A percentile compares a stretch with the other conserved stretches of the same genome.
Evolutionary conservation across 2,329 filamentous ascomycete species (phyloP).

Genomic region (Claviceps sp.): DNA sequence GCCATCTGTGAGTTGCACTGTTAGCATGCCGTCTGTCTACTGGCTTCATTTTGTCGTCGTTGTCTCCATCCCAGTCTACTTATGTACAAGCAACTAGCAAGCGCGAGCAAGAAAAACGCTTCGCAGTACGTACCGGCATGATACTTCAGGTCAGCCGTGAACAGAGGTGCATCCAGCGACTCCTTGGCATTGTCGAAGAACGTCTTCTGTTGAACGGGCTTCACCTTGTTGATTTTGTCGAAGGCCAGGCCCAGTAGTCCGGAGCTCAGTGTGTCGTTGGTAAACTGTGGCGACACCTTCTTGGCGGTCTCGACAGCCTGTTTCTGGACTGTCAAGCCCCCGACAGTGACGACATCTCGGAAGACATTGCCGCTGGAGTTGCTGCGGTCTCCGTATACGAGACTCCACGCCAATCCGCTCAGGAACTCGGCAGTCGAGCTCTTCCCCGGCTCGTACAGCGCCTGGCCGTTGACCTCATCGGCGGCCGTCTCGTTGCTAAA

Average conservation of each 20-base stretch:
- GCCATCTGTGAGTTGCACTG: slow-evolving; percentile 26
- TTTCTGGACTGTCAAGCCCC: slow-evolving; percentile 24
- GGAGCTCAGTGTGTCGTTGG: slow-evolving; percentile 24
- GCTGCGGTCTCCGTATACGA: slow-evolving; percentile 31
- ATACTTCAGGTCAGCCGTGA: slow-evolving; percentile 55
- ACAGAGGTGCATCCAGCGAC: slow-evolving; percentile 27
- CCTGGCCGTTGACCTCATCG: slow-evolving; percentile 24
- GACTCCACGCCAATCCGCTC: slow-evolving; percentile 25
- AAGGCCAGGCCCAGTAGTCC: slow-evolving; percentile 33
- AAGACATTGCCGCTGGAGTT: slow-evolving; percentile 29
- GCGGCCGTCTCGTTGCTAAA: slow-evolving; percentile 30
- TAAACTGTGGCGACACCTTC: slow-evolving; percentile 27
- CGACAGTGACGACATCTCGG: slow-evolving; percentile 27
- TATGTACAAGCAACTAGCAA: no score
- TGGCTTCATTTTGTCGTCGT: no score
- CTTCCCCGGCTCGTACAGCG: slow-evolving; percentile 23
- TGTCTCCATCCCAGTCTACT: no score
- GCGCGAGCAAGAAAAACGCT: no score
- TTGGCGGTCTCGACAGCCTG: slow-evolving; percentile 32
- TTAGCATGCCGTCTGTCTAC: neutral
- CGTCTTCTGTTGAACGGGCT: slow-evolving; percentile 26
- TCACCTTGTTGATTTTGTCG: slow-evolving; percentile 27
- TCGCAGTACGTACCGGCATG: slow-evolving; percentile 13
- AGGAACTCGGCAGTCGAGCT: slow-evolving; percentile 25
- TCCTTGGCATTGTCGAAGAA: slow-evolving; percentile 24